Base-by-base conservation (phyloP, 352 stramenopile genomes). In the Globisporangium orthogonon region DNA sequence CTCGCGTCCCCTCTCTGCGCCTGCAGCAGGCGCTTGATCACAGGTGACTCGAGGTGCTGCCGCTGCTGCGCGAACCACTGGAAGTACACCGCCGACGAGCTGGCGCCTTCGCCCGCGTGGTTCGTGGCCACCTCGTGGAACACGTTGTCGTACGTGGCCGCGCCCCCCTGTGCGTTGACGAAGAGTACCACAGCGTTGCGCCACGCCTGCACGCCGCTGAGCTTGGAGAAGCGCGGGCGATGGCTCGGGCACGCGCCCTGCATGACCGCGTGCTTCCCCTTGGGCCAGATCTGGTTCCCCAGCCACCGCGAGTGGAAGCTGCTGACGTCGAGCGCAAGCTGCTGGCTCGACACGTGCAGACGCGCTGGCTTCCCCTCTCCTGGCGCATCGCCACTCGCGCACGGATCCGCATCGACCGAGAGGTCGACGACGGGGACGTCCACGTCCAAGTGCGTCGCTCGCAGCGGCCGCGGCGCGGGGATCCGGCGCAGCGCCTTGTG, bases 181-280 rank as follows among this genome's bases (percentile, higher is more conserved):
- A 87, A 87, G 31, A 89, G 49, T 47, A 54, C 61, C 39, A 89
- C 15, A 3, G 73, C 75, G 54, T 89, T 87, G 18, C 60, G 65
- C 71, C 72, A 89, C 17, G 56, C 29, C 61, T 86, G 75, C 3
- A 86, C 63, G 31, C 71, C 73, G 46, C 67, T 83, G 62, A 86
- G 71, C n/a, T 64, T 63, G 15, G 66, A 69, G 48, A 79, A 87
- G 15, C 49, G n/a, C 0, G 58, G 56, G 0, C 52, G 50, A 18
- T 69, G 54, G 23, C 39, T 15, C 2, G 67, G 65, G 61, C 77
- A 81, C 59, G 86, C 47, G 1, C 62, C 68, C 40, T 78, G 61
- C 73, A 89, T 81, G 33, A 81, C 63, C 3, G 67, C 69, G 7
- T 65, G 29, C 53, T 87, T 89, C 45, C 77, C 73, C 15, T 58